Conservation (phyloP, 441 rosid species). For the Breynia disticha region DNA sequence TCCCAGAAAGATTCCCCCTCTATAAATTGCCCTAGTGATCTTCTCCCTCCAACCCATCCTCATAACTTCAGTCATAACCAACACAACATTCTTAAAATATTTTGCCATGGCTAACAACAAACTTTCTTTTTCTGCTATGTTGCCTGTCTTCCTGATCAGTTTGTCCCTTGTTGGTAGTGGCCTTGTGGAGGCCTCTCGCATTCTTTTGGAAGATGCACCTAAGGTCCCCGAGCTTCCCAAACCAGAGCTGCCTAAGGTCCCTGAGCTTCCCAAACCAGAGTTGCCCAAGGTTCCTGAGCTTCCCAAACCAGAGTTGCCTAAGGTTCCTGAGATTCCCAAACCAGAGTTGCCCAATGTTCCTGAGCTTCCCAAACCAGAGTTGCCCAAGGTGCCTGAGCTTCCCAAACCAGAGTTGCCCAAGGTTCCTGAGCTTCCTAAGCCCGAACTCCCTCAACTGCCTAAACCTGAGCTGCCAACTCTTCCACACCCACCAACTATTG, state of each 20-base stretch:
- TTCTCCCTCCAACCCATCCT: background rate
- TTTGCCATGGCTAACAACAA: background rate
- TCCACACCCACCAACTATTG: background rate
- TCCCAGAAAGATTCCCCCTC: background rate
- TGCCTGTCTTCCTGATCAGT: background rate
- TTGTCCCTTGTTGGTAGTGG: background rate
- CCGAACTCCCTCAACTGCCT: background rate
- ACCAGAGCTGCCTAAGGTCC: background rate
- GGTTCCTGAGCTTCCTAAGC: background rate
- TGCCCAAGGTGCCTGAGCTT: background rate
- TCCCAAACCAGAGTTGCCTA: background rate
- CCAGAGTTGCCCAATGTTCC: background rate
- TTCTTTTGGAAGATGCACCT: background rate
- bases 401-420: background rate
- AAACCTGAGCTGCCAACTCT: background rate
- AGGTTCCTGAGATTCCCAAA: background rate
- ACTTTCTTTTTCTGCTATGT: background rate
- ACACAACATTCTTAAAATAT: background rate
- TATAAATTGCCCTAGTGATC: background rate
- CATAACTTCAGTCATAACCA: background rate
- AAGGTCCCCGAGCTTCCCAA: background rate
- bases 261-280: background rate
- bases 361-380: background rate
- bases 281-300: constrained; percentile 1
- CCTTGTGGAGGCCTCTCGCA: background rate